Base-by-base conservation (phyloP, 306 rosid species). In the Fragaria ananassa region DNA sequence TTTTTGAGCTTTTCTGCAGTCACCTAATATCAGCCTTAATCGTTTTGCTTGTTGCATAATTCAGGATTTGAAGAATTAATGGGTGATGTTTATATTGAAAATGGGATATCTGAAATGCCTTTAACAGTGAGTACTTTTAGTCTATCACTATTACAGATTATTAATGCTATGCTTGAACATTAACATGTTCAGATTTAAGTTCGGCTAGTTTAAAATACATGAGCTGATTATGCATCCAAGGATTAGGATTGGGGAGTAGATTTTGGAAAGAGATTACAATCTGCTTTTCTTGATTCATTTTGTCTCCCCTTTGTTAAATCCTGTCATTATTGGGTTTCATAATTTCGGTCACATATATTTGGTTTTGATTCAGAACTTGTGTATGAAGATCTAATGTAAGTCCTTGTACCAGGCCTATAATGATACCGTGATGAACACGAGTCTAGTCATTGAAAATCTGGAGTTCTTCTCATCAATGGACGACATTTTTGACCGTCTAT, bases 391-490 rank as follows among this genome's bases (percentile, higher is more conserved):
- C 76, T 76, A 50, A 78, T 27, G 44, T 53, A 73, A 27, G 19
- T 81, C 73, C 66, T 81, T 76, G 53, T 81, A 54, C 77, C 87
- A 87, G 91, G 90, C 69, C 58, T 53, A 29, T 71, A 83, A 51
- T 42, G 87, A 58, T 76, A 70, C 70, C 71, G 18, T 83, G 83
- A 86, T 58, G 23, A 69, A 72, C 37, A 72, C 56, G 4, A 68
- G 53, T 57, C 34, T 71, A 56, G 72, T 51, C 72, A 56, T 67
- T 29, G 81, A 79, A 42, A 68, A 51, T 49, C 71, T 78, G 62
- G 76, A 68, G 41, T 78, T 85, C 31, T 54, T 70, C 80, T 84
- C 63, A 18, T 78, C 85, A 68, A 73, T 91, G 86, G 96, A 89
- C 63, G 85, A 68, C 71, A 82, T 86, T 79, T 63, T 85, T 83